These are phyloP conservation scores for Exobasidium cylindrosporum DNA, from an alignment of 1,284 basidiomycete species.

Conservation along the genomic window DNA sequence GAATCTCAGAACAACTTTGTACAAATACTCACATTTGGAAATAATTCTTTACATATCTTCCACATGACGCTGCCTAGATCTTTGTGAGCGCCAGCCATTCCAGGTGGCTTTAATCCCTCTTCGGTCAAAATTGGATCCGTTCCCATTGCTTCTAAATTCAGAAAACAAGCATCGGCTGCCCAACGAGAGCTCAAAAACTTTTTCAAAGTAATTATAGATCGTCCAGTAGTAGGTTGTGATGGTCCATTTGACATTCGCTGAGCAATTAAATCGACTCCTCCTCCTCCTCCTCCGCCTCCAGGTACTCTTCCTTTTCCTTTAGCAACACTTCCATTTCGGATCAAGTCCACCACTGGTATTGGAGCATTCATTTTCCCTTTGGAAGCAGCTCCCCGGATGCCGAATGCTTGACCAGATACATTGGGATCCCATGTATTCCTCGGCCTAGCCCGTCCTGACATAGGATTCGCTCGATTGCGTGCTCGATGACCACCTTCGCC, in stretches of 20 bases:
- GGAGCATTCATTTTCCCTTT: slow-evolving; percentile 9
- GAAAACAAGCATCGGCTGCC: slow-evolving; percentile 60
- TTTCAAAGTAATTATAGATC: slow-evolving; percentile 29
- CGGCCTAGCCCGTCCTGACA: slow-evolving; percentile 5
- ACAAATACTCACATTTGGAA: slow-evolving; percentile 65
- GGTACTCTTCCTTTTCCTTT: slow-evolving; percentile 10
- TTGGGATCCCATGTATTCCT: slow-evolving; percentile 5
- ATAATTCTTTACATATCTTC: slow-evolving; percentile 74
- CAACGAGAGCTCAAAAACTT: slow-evolving; percentile 42
- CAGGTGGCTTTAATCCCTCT: slow-evolving; percentile 67
- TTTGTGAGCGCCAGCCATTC: slow-evolving; percentile 63
- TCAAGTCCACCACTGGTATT: slow-evolving; percentile 9
- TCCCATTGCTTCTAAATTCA: slow-evolving; percentile 70
- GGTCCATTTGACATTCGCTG: background rate
- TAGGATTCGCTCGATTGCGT: slow-evolving; percentile 24
- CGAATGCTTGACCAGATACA: slow-evolving; percentile 15
- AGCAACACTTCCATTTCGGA: background rate
- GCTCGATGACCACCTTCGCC: slow-evolving; percentile 10
- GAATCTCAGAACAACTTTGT: too few relatives aligned
- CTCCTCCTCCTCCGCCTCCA: slow-evolving; percentile 14
- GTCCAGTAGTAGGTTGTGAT: background rate
- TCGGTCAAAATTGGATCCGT: slow-evolving; percentile 71
- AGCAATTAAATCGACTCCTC: background rate
- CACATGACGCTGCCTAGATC: slow-evolving; percentile 76
- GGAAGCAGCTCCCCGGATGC: slow-evolving; percentile 17